A percentile compares a stretch with the other conserved stretches of the same genome.
Conservation (phyloP, 1,139 yeast genomes). For the Geotrichum reessii region DNA sequence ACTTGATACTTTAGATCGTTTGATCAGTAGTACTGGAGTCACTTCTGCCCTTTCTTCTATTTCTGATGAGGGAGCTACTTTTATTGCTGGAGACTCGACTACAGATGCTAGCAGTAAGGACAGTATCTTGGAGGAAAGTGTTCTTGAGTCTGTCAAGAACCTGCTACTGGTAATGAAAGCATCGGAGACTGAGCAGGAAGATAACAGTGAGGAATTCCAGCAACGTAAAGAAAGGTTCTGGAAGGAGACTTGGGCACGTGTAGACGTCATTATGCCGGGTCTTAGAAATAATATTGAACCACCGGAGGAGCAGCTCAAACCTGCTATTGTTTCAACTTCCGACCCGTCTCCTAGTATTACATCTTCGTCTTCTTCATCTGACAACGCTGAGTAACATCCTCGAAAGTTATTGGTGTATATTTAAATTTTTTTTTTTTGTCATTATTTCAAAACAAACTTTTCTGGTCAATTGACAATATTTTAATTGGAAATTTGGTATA, state of each 20-base stretch:
- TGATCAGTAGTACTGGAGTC: conserved; percentile 34
- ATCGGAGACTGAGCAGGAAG: conserved; percentile 39
- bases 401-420: background rate
- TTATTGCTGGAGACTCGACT: background rate
- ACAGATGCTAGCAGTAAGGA: background rate
- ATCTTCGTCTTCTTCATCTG: background rate
- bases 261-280: conserved; percentile 45
- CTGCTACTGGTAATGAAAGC: conserved; percentile 42
- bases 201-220: conserved; percentile 27
- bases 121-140: conserved; percentile 46
- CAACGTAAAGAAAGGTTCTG: conserved; percentile 33
- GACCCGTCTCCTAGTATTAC: background rate
- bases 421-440: background rate
- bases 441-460: background rate
- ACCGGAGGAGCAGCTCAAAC: background rate
- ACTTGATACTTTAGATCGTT: conserved; percentile 46
- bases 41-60: background rate
- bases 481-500: background rate
- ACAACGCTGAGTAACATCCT: background rate
- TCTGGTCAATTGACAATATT: background rate
- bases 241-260: conserved; percentile 42
- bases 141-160: conserved; percentile 60
- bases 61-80: background rate
- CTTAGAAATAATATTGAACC: conserved; percentile 34
- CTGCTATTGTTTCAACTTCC: background rate